Percentiles rank a stretch among this genome's conserved stretches.
phyloP scores from a whole-genome alignment of 768 basidiomycete genomes.

The Mycena alexandri region DNA sequence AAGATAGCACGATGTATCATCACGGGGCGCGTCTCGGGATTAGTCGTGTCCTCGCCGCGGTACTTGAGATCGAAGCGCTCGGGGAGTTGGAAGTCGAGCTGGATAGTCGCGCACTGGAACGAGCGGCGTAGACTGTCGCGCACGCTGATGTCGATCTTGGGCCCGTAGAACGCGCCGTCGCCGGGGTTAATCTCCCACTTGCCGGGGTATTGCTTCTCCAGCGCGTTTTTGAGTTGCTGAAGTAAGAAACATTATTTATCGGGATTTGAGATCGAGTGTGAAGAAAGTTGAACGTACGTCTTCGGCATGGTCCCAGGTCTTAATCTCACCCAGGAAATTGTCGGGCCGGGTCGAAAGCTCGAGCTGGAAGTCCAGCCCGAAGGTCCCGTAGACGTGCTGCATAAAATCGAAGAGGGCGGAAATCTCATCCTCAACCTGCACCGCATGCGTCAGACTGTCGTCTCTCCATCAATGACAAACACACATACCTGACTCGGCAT shows the following conservation, averaged over 20 bases:
- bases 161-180: conserved; percentile 99
- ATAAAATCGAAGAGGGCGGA: conserved; percentile 93
- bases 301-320: conserved; percentile 94
- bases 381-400: conserved; percentile 91
- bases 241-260: conserved; percentile 24
- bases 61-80: conserved; percentile 96
- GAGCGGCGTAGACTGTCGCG: conserved; percentile 92
- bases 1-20: conserved; percentile 98
- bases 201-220: conserved; percentile 89
- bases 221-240: conserved; percentile 86
- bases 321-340: conserved; percentile 89
- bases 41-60: conserved; percentile 71
- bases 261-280: background rate
- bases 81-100: conserved; percentile 98
- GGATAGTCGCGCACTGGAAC: conserved; percentile 98
- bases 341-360: conserved; percentile 97
- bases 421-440: conserved; percentile 89
- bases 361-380: conserved; percentile 94
- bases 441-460: background rate
- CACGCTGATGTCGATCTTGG: conserved; percentile 98
- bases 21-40: conserved; percentile 82
- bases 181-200: conserved; percentile 95
- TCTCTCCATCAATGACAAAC: background rate
- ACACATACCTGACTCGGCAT: conserved; percentile 85
- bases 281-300: conserved; percentile 57